Evolutionary conservation across 2,329 filamentous ascomycete genomes (phyloP), one percentile per base, ranked within the genome.

Genomic region (Xylariaceae sp.): DNA sequence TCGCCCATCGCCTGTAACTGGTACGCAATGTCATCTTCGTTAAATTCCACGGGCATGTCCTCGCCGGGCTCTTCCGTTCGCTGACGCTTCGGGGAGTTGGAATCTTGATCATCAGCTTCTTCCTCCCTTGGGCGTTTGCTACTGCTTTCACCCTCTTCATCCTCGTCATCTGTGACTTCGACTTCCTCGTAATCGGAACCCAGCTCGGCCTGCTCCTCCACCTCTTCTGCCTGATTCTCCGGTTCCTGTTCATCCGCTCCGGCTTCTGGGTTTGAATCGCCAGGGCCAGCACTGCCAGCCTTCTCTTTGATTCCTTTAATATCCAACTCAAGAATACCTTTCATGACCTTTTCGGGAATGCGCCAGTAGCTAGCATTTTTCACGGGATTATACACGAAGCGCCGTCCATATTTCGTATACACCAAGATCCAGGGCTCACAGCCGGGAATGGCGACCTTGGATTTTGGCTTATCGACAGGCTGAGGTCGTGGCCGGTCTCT

Each of bases 281-380:
- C 26, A 7, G 17, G 9, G 9, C 50, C 37, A 3, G 31, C 40
- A 23, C 54, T 56, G 0, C 54, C 56, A 0, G 69, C 70, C 65
- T 80, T 76, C 54, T 74, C 63, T 65, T 78, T 67, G 64, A 82
- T 82, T 43, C 78, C 76, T 50, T 82, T 79, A 59, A 83, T 78
- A 61, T 95, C 88, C 39, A 87, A 67, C 47, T 79, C 74, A 35
- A 82, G 51, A 38, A 92, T 85, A 11, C 79, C 88, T 44, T 83
- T 81, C 73, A 89, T 82, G 24, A 98, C 72, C 59, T 92, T 83
- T 39, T 87, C 78, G 0, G 92, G 92, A 53, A 96, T 92, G 55
- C 88, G 88, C 92, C 94, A 98, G 62, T 88, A 88, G 62, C 89
- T 97, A 50, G 88, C 75, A 26, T 90, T 85, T 50, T 90, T 95